Evolutionary conservation across 176 grass and related monocot genomes (phyloP), one percentile per base, ranked within the genome.

Genomic region (Dendrocalamus sinicus): DNA sequence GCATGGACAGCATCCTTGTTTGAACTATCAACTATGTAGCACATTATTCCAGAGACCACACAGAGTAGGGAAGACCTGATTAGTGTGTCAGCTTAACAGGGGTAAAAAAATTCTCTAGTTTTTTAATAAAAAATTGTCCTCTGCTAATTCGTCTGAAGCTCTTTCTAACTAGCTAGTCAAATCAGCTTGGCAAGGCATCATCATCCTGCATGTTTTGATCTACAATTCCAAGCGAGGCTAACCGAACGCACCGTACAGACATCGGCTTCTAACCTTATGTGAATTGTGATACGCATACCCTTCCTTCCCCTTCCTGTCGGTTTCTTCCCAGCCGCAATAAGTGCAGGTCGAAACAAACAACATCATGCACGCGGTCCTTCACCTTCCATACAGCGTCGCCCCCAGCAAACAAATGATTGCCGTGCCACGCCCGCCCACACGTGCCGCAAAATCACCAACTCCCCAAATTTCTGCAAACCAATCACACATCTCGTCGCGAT

Each of bases 401-500:
- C 67, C 67, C 59, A 80, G 67, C 60, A 20, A 83, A 37, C 67
- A 79, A 67, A 87, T 75, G 6, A 68, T 72, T 59, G 73, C 41
- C 10, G 6, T 53, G 4, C 37, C 72, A 47, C 43, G 51, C 60
- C 20, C 41, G 17, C 73, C 67, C 74, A 10, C 89, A 87, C 89
- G 85, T 84, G 85, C 45, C 70, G n/a, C 60, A 73, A 74, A 74
- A 73, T 48, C 67, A 22, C 24, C 67, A 60, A 1, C 17, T 9
- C 72, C 72, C 60, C 37, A 75, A 82, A 75, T 84, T 84, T 82
- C 81, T 45, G 76, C 76, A 32, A 55, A 70, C 85, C 76, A 76
- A 70, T 17, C 53, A 22, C 57, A 51, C 70, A 54, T 40, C 67
- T 32, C 30, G 30, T 12, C 55, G 12, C 79, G 43, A 83, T 55